phyloP scores from a whole-genome alignment of 345 rosid species.

The Combretum micranthum region DNA sequence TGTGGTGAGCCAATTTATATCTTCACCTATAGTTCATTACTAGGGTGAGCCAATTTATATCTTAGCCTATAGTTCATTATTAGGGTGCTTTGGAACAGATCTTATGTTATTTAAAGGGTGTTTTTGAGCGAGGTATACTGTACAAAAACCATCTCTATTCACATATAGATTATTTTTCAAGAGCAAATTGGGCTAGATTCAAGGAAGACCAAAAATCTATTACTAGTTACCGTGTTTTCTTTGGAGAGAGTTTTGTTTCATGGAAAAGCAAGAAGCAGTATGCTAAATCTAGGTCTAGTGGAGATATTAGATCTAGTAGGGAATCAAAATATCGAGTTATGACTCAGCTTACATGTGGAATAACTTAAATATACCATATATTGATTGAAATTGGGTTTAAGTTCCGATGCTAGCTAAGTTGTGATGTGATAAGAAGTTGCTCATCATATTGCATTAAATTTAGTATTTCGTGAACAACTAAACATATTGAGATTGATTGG shows the following conservation, averaged over 20 bases:
- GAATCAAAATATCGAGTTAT: background rate
- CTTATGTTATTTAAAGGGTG: background rate
- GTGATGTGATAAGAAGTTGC: too few relatives aligned
- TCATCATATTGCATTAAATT: too few relatives aligned
- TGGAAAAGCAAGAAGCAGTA: background rate
- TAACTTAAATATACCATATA: too few relatives aligned
- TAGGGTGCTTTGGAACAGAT: background rate
- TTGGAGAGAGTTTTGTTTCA: background rate
- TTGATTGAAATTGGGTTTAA: too few relatives aligned
- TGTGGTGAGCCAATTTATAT: too few relatives aligned
- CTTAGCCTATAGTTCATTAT: background rate
- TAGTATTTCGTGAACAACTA: too few relatives aligned
- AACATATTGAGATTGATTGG: background rate
- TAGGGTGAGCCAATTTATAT: conserved; percentile 1
- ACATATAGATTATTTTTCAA: background rate
- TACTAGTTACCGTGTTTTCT: background rate
- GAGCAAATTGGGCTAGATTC: background rate
- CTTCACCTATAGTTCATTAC: too few relatives aligned
- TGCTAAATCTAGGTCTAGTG: background rate
- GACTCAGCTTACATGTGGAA: too few relatives aligned
- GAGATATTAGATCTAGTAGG: background rate
- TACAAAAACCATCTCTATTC: background rate
- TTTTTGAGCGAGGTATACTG: background rate
- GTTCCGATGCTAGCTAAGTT: too few relatives aligned
- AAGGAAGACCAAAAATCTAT: background rate